phyloP scores from a whole-genome alignment of 768 basidiomycete genomes.

The Serendipita vermifera region DNA sequence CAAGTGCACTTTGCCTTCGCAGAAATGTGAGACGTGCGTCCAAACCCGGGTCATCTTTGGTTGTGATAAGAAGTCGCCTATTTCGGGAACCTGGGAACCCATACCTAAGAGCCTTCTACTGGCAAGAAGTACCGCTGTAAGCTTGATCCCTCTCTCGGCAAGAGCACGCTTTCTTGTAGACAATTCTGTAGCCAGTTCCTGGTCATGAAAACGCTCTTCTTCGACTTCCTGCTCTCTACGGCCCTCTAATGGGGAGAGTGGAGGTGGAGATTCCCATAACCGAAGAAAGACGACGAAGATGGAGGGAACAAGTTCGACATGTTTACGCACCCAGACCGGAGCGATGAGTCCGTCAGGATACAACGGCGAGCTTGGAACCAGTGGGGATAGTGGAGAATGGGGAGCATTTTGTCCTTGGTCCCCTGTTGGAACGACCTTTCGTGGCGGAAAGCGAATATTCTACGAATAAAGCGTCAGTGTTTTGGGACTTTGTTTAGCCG shows the following conservation, averaged over 20 bases:
- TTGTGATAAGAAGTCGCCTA: background rate
- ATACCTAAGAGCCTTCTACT: conserved; percentile 73
- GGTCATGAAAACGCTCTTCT: conserved; percentile 61
- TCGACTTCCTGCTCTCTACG: conserved; percentile 20
- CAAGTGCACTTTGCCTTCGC: conserved; percentile 74
- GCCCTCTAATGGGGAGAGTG: conserved; percentile 35
- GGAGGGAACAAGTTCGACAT: conserved; percentile 78
- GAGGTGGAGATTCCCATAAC: conserved; percentile 46
- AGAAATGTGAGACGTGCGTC: conserved; percentile 79
- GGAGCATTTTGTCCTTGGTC: conserved; percentile 44
- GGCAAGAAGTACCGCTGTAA: conserved; percentile 90
- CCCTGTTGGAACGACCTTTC: conserved; percentile 49
- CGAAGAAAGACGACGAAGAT: conserved; percentile 88
- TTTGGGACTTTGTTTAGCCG: background rate
- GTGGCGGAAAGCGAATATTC: conserved; percentile 74
- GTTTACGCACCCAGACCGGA: conserved; percentile 96
- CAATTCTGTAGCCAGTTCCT: conserved; percentile 68
- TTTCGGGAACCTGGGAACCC: conserved; percentile 19
- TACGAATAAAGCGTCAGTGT: no score
- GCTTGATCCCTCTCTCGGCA: conserved; percentile 78
- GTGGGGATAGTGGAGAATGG: conserved; percentile 89
- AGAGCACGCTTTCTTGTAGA: conserved; percentile 64
- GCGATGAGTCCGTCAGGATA: conserved; percentile 94
- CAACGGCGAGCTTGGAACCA: conserved; percentile 76
- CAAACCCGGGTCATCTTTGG: conserved; percentile 65